A percentile compares a stretch with the other conserved stretches of the same genome.
Evolutionary conservation across 805 yeast species (phyloP).

Genomic region (Henningerozyma blattae): DNA sequence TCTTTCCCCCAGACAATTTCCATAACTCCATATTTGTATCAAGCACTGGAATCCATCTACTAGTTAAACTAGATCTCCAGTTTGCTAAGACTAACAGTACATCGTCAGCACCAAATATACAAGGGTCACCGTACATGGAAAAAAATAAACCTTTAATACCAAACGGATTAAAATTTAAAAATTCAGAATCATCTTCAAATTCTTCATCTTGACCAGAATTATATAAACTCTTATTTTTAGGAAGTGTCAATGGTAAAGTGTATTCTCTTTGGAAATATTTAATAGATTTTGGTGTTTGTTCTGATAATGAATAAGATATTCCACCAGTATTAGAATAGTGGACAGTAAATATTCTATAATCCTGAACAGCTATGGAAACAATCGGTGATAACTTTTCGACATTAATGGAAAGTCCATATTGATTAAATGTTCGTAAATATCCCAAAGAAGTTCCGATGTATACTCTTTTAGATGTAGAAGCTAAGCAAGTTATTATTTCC

Average conservation of each 20-base stretch:
- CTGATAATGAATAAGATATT: slow-evolving; percentile 18
- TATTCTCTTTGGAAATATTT: slow-evolving; percentile 33
- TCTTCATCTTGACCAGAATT: slow-evolving; percentile 8
- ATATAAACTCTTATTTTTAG: slow-evolving; percentile 6
- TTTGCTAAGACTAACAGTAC: slow-evolving; percentile 54
- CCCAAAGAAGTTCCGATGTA: slow-evolving; percentile 71
- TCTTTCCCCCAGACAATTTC: slow-evolving; percentile 38
- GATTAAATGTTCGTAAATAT: slow-evolving; percentile 55
- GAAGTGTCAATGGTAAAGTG: slow-evolving; percentile 30
- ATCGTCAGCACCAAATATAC: slow-evolving; percentile 71
- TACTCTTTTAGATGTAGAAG: slow-evolving; percentile 49
- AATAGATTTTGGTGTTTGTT: slow-evolving; percentile 14
- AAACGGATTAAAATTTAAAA: slow-evolving; percentile 17
- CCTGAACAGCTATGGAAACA: slow-evolving; percentile 55
- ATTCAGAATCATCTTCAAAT: slow-evolving; percentile 25
- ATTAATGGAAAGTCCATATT: slow-evolving; percentile 60
- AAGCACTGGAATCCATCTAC: slow-evolving; percentile 79
- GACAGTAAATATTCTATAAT: slow-evolving; percentile 43
- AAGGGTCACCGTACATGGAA: slow-evolving; percentile 83
- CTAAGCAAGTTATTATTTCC: slow-evolving; percentile 57
- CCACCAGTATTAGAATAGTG: slow-evolving; percentile 24
- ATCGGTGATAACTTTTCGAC: slow-evolving; percentile 65
- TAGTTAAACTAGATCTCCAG: slow-evolving; percentile 69
- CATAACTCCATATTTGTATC: slow-evolving; percentile 37
- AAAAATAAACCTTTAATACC: slow-evolving; percentile 62